Conservation (phyloP, 768 basidiomycete genomes). For the Tricholoma sp. region DNA sequence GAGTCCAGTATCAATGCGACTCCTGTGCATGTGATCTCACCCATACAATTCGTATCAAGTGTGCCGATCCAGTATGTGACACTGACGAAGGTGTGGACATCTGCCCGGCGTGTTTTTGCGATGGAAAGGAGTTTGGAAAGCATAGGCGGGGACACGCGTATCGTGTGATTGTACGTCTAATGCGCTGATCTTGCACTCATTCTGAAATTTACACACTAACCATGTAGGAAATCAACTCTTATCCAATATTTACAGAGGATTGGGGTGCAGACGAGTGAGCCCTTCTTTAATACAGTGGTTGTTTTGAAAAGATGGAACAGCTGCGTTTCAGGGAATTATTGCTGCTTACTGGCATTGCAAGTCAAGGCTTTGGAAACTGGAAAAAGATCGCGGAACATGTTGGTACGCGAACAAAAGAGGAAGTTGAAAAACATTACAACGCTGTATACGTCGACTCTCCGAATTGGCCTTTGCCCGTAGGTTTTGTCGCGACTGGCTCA, state of each 20-base stretch:
- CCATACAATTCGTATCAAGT: conserved; percentile 95
- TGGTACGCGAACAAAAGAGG: conserved; percentile 90
- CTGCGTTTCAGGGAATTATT: conserved; percentile 67
- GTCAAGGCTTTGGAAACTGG: conserved; percentile 94
- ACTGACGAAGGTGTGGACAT: conserved; percentile 80
- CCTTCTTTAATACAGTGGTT: background rate
- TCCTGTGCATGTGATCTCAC: conserved; percentile 84
- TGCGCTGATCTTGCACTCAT: background rate
- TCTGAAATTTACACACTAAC: background rate
- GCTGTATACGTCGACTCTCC: conserved; percentile 74
- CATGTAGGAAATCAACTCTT: conserved; percentile 85
- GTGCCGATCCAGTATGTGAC: conserved; percentile 73
- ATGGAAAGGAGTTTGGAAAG: conserved; percentile 81
- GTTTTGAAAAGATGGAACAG: background rate
- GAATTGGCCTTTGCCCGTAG: conserved; percentile 77
- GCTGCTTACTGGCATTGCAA: conserved; percentile 80
- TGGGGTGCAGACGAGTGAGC: conserved; percentile 98
- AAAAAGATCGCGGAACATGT: conserved; percentile 93
- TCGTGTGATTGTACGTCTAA: conserved; percentile 72
- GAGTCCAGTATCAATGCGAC: conserved; percentile 81
- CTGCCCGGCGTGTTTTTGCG: conserved; percentile 89
- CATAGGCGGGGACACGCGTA: conserved; percentile 89
- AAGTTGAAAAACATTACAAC: conserved; percentile 88
- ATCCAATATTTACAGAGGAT: conserved; percentile 91
- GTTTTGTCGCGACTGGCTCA: conserved; percentile 18